These are phyloP conservation scores for Aegilops tauschii DNA, from an alignment of 176 grass and related monocot genomes.

Conservation along the genomic window DNA sequence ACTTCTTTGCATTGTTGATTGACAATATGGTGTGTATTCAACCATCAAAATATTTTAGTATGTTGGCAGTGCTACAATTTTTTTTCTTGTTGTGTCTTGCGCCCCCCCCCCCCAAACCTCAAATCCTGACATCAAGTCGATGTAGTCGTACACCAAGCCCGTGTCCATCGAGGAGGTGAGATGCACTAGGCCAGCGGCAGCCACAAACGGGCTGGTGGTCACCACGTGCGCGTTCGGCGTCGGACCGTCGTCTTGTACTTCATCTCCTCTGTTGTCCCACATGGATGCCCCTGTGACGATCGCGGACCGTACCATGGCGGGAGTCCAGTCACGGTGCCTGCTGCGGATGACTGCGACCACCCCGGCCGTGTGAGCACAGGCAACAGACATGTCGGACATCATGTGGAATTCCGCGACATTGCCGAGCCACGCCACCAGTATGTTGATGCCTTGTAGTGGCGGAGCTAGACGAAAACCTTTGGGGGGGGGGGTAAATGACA, in stretches of 20 bases:
- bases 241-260: constrained; percentile 4
- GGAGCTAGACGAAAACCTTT: no score
- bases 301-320: constrained; percentile 48
- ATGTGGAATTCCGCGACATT: constrained; percentile 39
- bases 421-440: background rate
- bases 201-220: constrained; percentile 12
- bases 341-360: constrained; percentile 44
- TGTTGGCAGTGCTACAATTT: no score
- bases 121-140: background rate
- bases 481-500: no score
- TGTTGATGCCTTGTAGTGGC: background rate
- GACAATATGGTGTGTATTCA: no score
- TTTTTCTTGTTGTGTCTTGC: no score
- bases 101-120: no score
- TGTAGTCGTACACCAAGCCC: constrained; percentile 28
- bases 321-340: constrained; percentile 5
- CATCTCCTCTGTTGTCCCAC: constrained; percentile 25
- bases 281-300: constrained; percentile 43
- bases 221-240: background rate
- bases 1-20: no score
- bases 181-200: constrained; percentile 18
- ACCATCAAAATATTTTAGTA: no score
- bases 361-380: constrained; percentile 84
- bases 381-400: constrained; percentile 90
- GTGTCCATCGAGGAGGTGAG: constrained; percentile 26